Conservation (phyloP, 1,284 basidiomycete species). For the Heimioporus punctisporus region DNA sequence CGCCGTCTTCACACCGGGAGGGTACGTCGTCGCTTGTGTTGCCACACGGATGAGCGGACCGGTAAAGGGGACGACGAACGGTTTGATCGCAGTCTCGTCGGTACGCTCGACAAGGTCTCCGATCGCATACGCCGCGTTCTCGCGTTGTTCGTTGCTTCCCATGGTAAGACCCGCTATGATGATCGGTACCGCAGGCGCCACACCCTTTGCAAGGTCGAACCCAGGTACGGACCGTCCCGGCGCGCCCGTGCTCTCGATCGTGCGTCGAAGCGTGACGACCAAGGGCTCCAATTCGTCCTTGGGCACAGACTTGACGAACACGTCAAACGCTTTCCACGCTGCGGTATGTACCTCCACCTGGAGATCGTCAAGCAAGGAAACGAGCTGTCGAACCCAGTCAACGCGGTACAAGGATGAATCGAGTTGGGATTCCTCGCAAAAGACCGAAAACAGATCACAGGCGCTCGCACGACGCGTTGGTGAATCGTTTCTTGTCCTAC, state of each 20-base stretch:
- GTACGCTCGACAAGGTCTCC: conserved; percentile 95
- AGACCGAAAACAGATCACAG: conserved; percentile 76
- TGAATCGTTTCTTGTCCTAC: conserved; percentile 78
- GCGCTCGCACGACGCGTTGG: conserved; percentile 78
- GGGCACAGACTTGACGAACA: conserved; percentile 88
- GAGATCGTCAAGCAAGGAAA: conserved; percentile 85
- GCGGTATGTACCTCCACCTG: conserved; percentile 78
- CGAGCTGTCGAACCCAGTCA: conserved; percentile 95
- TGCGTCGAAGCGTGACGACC: conserved; percentile 87
- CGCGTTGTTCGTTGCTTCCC: conserved; percentile 84
- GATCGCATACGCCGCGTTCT: conserved; percentile 95
- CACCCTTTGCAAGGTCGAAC: conserved; percentile 89
- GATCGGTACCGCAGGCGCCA: conserved; percentile 88
- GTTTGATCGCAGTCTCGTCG: conserved; percentile 89
- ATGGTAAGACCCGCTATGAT: conserved; percentile 88
- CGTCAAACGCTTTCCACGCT: conserved; percentile 86
- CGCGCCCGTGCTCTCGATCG: conserved; percentile 86
- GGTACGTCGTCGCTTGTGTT: conserved; percentile 85
- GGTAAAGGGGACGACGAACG: conserved; percentile 96
- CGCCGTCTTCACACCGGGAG: conserved; percentile 89
- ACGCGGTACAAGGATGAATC: conserved; percentile 86
- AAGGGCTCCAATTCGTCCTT: conserved; percentile 94
- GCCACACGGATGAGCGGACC: conserved; percentile 96
- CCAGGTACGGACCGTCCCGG: conserved; percentile 85
- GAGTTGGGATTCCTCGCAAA: conserved; percentile 82